Evolutionary conservation across 306 rosid genomes (phyloP), one percentile per base, ranked within the genome.

Genomic region (Ziziphus jujuba): DNA sequence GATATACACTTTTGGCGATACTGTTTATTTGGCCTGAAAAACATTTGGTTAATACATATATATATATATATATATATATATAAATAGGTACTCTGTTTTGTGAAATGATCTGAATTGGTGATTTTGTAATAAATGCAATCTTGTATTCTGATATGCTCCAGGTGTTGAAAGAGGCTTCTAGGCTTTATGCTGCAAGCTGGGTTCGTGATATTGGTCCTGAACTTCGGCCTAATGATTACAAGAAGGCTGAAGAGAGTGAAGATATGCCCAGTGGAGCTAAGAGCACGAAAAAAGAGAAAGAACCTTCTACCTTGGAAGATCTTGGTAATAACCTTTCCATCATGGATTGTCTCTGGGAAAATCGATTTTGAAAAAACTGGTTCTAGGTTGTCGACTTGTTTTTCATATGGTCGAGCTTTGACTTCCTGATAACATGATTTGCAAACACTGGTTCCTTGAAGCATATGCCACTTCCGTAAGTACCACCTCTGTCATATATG

Each of bases 151-250:
- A n/a, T 10, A 24, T 47, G 24, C 47, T 71, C 56, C 74, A 90
- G 97, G 90, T 92, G 57, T 76, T 92, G 77, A 92, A 87, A 84
- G 83, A 78, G 73, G 97, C 97, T 63, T 48, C 87, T 68, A 86
- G 88, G 88, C 89, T 89, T 69, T 89, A 92, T 77, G 87, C 84
- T 47, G 96, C 89, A 59, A 86, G 97, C 81, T 92, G 96, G 97
- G 90, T 89, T 47, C 88, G 91, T 53, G 93, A 92, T 71, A 87
- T 92, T 34, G 97, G 98, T 78, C 98, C 97, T 45, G 98, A 92
- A 25, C 93, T 92, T 59, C 83, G 90, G 22, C 98, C 98, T 63
- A 53, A 90, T 57, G 91, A 92, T 38, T 92, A 81, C 69, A 86
- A 81, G 96, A 85, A 84, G 59, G 81, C 69, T 35, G 87, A 81